A percentile compares a stretch with the other conserved stretches of the same genome.
Conservation (phyloP, 1,284 basidiomycete species). For the Pseudozyma thailandica region DNA sequence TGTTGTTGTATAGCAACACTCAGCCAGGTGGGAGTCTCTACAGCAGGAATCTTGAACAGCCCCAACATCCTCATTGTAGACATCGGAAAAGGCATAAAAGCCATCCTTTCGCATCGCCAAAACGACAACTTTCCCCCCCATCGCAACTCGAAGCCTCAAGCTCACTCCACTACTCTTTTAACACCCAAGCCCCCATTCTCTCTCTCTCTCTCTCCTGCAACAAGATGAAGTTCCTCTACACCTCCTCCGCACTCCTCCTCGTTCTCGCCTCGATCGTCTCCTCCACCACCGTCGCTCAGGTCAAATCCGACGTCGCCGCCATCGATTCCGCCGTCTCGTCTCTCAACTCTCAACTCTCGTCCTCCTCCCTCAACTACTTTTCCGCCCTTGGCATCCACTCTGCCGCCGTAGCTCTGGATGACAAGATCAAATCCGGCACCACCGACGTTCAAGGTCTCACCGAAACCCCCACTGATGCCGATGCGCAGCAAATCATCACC, state of each 20-base stretch:
- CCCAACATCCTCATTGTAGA: too few relatives aligned
- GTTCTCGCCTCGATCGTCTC: slow-evolving; percentile 17
- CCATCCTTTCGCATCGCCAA: too few relatives aligned
- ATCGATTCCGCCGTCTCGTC: slow-evolving; percentile 19
- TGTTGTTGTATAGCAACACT: too few relatives aligned
- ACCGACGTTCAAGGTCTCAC: slow-evolving; percentile 12
- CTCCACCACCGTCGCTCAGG: slow-evolving; percentile 13
- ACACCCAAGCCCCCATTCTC: not conserved
- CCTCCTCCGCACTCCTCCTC: slow-evolving; percentile 15
- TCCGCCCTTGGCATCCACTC: slow-evolving; percentile 18
- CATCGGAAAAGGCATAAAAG: too few relatives aligned
- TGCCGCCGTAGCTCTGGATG: slow-evolving; percentile 8
- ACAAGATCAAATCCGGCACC: slow-evolving; percentile 30
- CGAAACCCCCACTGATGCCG: slow-evolving; percentile 16
- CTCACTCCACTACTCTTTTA: too few relatives aligned
- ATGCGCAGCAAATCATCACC: slow-evolving; percentile 16
- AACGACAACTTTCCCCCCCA: not conserved
- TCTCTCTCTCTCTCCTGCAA: too few relatives aligned
- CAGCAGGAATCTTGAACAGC: too few relatives aligned
- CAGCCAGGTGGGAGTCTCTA: too few relatives aligned
- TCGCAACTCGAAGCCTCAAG: not conserved
- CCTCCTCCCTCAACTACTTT: slow-evolving; percentile 21
- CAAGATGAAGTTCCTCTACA: slow-evolving; percentile 25
- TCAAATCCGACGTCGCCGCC: slow-evolving; percentile 19
- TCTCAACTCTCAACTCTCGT: slow-evolving; percentile 17